Base-by-base conservation (phyloP, 176 grass and related monocot genomes). In the Musa acuminata region DNA sequence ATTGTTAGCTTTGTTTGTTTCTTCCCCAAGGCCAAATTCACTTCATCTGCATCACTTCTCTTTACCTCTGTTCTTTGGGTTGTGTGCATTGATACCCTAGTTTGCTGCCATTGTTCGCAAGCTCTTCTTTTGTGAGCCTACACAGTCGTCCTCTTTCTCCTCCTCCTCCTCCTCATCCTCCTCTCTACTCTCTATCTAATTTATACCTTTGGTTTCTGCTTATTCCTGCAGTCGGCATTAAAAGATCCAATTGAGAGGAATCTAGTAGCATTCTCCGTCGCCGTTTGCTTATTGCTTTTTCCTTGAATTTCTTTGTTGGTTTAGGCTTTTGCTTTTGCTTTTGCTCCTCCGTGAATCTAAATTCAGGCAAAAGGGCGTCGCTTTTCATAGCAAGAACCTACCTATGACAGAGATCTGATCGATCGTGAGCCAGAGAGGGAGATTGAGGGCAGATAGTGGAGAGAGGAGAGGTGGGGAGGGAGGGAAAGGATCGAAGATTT, bases 321-420 rank as follows among this genome's bases (percentile, higher is more conserved):
- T 0, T 69, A 17, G 29, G 26, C n/a, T 69, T 43, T 50, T 35
- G 25, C 12, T n/a, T n/a, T n/a, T n/a, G n/a, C n/a, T 11, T 35
- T 67, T 8, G 24, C 14, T 69, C 49, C 23, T 69, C 11, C 25
- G 3, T 26, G 67, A 8, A 69, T 23, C 17, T 22, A 16, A 11
- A 64, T 10, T 64, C 67, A 11, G 2, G 27, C 13, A 69, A 35
- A 20, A 50, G 20, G 67, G 67, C 50, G 67, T 29, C 16, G 67
- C 67, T 69, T 50, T 69, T 49, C 11, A 49, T 49, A 17, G 13
- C 29, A 13, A 35, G 27, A 69, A 49, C 67, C 25, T 69, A 1
- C 14, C 49, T 25, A 8, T 52, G 50, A 55, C 51, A 16, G 23
- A 82, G 79, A 81, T 86, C 84, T 82, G 53, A 63, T 69, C 29